A percentile compares a stretch with the other conserved stretches of the same genome.
Conservation (phyloP, 148 eudicot species). For the Selenicereus undatus region DNA sequence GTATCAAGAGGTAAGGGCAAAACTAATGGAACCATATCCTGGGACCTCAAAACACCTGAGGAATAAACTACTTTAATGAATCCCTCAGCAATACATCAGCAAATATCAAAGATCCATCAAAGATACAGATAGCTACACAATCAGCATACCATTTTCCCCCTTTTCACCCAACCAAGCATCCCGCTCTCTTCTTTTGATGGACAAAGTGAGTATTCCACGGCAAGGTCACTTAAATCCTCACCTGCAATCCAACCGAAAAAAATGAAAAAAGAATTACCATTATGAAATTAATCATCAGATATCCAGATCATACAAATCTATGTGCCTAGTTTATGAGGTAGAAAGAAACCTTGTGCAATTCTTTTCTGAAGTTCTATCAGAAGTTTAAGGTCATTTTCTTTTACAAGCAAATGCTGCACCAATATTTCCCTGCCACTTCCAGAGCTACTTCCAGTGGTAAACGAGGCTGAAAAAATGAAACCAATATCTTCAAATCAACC, state of each 20-base stretch:
- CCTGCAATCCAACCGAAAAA: conserved; percentile 39
- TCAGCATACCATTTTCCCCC: conserved; percentile 88
- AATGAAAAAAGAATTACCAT: neutral
- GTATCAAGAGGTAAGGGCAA: neutral
- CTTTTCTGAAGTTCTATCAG: conserved; percentile 80
- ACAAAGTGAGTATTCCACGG: conserved; percentile 75
- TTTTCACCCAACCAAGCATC: conserved; percentile 97
- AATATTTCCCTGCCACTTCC: conserved; percentile 68
- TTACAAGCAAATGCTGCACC: conserved; percentile 93
- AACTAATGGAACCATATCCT: neutral
- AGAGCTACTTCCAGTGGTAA: conserved; percentile 50
- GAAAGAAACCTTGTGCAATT: conserved; percentile 50
- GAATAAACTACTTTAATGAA: neutral
- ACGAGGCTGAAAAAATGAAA: conserved; percentile 48
- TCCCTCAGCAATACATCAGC: neutral
- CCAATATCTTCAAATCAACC: neutral
- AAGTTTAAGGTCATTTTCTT: conserved; percentile 73
- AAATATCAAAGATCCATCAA: neutral
- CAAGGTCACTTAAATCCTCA: conserved; percentile 87
- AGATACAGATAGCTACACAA: conserved; percentile 12
- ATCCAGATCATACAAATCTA: neutral
- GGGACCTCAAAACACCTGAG: neutral
- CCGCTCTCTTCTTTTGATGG: conserved; percentile 96
- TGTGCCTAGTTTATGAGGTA: neutral
- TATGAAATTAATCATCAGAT: conserved; percentile 1